Conservation (phyloP, 2,329 filamentous ascomycete genomes). For the Acarospora socialis region DNA sequence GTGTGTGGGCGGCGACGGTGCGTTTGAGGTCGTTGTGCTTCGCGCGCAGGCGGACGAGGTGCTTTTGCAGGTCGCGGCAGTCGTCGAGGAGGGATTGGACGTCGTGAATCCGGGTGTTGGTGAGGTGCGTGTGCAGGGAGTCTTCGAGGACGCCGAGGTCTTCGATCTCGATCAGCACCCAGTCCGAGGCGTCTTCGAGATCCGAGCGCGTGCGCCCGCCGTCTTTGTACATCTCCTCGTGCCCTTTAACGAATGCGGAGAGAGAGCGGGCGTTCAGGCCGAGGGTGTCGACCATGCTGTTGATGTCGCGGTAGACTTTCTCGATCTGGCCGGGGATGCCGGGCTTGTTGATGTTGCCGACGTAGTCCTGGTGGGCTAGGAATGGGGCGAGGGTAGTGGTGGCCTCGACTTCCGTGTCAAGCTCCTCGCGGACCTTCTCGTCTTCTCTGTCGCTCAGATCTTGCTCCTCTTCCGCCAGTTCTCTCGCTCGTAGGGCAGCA, state of each 20-base stretch:
- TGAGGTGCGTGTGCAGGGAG: conserved; percentile 49
- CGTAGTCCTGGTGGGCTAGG: conserved; percentile 33
- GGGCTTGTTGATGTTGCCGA: conserved; percentile 29
- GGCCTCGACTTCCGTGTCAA: conserved; percentile 29
- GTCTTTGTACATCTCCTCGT: conserved; percentile 31
- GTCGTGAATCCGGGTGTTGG: conserved; percentile 53
- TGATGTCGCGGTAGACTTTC: conserved; percentile 35
- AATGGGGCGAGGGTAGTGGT: conserved; percentile 33
- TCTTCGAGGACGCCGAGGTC: conserved; percentile 52
- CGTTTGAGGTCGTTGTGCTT: conserved; percentile 68
- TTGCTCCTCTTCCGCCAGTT: conserved; percentile 15
- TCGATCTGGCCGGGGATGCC: conserved; percentile 37
- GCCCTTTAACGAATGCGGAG: conserved; percentile 48
- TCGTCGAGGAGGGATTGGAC: conserved; percentile 54
- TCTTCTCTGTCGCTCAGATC: conserved; percentile 33
- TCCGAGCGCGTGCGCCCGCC: conserved; percentile 48
- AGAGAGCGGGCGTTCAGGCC: conserved; percentile 68
- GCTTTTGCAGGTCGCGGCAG: conserved; percentile 53
- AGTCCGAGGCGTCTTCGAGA: conserved; percentile 52
- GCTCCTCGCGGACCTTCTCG: conserved; percentile 30
- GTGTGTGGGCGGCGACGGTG: conserved; percentile 54
- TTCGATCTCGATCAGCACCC: conserved; percentile 62
- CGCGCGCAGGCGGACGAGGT: conserved; percentile 56
- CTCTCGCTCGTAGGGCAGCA: conserved; percentile 6
- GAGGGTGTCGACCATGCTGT: conserved; percentile 82